Evolutionary conservation across 495 filamentous ascomycete genomes (phyloP), one percentile per base, ranked within the genome.

Genomic region (Cercophora sp.): DNA sequence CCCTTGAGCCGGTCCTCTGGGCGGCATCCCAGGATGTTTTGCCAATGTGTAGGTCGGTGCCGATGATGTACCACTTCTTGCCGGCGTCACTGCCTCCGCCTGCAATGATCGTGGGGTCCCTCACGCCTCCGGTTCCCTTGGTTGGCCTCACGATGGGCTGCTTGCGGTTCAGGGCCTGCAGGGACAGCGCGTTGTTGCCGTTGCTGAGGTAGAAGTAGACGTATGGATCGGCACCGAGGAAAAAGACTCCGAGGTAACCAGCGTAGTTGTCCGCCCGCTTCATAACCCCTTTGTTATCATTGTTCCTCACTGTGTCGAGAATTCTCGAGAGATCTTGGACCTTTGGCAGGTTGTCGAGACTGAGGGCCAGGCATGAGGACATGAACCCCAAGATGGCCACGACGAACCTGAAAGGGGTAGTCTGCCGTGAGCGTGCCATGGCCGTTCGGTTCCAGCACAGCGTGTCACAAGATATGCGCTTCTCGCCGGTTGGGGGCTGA

Each of bases 161-260:
- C 1, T 74, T 74, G 25, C 56, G 59, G 56, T 79, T 79, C 35
- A 79, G 48, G 0, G 75, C 67, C 51, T 65, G 73, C 61, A 77
- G 69, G 4, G 73, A 71, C 8, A 71, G 55, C 1, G 74, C 65
- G 31, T 74, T 69, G 56, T 79, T 79, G 48, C 75, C 73, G 32
- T 75, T 73, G 56, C 72, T 75, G 34, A 74, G 67, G 55, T 80
- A 79, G 57, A 79, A 78, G 61, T 79, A 80, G 5, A 79, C 69
- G 39, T 69, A 74, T 10, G 77, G 77, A 42, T 77, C 75, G 34
- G 71, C 70, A 10, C 77, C 75, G 15, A 80, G 72, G 40, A 79
- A 80, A 60, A 79, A 77, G 11, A 71, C 76, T 0, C 75, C 76
- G 15, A 79, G 54, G 62, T 79, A 79, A 0, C 75, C 72, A 9